Percentiles rank a stretch among this genome's conserved stretches.
Evolutionary conservation across 352 stramenopile genomes (phyloP).

Genomic region (Globisporangium paddicum): DNA sequence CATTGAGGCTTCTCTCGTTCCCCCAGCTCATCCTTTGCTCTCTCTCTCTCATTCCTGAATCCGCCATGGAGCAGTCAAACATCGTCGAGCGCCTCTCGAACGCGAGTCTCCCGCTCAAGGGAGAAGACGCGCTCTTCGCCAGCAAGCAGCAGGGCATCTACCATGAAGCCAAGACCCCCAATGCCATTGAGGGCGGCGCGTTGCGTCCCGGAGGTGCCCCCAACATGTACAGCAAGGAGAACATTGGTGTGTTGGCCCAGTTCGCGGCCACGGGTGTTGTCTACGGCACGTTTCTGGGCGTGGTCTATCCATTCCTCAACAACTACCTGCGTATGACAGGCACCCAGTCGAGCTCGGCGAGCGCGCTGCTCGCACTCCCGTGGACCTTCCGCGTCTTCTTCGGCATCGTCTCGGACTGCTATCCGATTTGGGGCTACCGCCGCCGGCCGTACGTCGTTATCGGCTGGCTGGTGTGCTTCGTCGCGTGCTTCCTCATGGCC

Average conservation of each 20-base stretch:
- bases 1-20: neutral
- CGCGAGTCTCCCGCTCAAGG: neutral
- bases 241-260: slow-evolving; percentile 44
- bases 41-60: slow-evolving; percentile 7
- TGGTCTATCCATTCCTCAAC: slow-evolving; percentile 51
- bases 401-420: slow-evolving; percentile 38
- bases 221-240: slow-evolving; percentile 27
- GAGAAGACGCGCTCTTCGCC: neutral
- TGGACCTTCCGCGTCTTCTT: slow-evolving; percentile 56
- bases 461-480: slow-evolving; percentile 41
- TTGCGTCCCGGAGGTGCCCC: slow-evolving; percentile 29
- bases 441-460: slow-evolving; percentile 51
- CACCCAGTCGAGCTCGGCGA: slow-evolving; percentile 27
- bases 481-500: slow-evolving; percentile 34
- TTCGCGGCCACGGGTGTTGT: slow-evolving; percentile 42
- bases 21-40: neutral
- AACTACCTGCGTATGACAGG: slow-evolving; percentile 52
- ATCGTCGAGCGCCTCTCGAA: slow-evolving; percentile 23
- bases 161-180: slow-evolving; percentile 21
- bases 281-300: slow-evolving; percentile 34
- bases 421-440: slow-evolving; percentile 36
- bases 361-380: slow-evolving; percentile 32
- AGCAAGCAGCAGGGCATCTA: slow-evolving; percentile 9
- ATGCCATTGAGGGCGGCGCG: slow-evolving; percentile 31
- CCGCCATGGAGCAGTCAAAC: slow-evolving; percentile 13